Evolutionary conservation across 495 filamentous ascomycete species (phyloP), one percentile per base, ranked within the genome.

Genomic region (Daldinia caldariorum): DNA sequence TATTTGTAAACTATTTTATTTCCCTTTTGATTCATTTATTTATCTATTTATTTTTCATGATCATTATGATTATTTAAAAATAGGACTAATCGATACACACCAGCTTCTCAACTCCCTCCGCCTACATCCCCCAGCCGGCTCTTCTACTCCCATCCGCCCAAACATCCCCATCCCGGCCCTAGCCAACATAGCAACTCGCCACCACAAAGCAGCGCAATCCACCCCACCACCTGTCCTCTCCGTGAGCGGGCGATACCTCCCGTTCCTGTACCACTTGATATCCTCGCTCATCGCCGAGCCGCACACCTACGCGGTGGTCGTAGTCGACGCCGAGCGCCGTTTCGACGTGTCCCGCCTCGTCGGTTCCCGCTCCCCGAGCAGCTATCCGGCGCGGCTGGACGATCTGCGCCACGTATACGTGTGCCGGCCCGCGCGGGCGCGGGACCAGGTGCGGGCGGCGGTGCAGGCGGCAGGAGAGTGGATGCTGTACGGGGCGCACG

Each of bases 251-350:
- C 67, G 79, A 69, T 87, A 90, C 26, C 84, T 92, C 45, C 78
- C 92, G 0, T 79, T 97, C 4, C 88, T 97, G 66, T 89, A 92
- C 74, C 72, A 91, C 6, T 79, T 90, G 4, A 80, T 89, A 9
- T 78, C 83, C 2, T 84, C 87, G 0, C 79, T 91, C 12, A 80
- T 95, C 8, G 85, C 90, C 1, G 43, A 78, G 1, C 75, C 76
- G 3, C 82, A 85, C 32, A 76, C 79, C 26, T 85, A 86, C 16
- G 83, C 91, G 2, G 84, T 94, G 2, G 83, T 90, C 4, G 79
- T 94, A 32, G 73, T 97, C 26, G 94, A 97, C 70, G 82, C 89
- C 0, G 89, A 92, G 47, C 83, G 83, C 43, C 84, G 85, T 0
- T 93, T 97, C 67, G 86, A 89, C 34, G 81, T 88, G 10, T 75